A percentile compares a stretch with the other conserved stretches of the same genome.
phyloP scores from a whole-genome alignment of 768 basidiomycete species.

The Sistotremastrum niveocremeum region DNA sequence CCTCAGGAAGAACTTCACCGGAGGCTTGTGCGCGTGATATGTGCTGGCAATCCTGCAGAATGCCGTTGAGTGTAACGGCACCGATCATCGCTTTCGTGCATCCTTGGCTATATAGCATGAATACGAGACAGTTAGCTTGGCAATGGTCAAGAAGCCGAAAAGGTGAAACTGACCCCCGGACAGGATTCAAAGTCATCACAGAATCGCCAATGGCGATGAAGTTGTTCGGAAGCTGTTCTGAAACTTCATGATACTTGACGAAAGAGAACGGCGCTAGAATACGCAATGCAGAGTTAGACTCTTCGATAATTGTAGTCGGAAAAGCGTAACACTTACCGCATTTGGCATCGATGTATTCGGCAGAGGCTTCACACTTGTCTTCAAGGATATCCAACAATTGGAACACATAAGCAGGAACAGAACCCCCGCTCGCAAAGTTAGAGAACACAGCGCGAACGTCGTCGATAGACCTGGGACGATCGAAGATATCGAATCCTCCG shows the following conservation, averaged over 20 bases:
- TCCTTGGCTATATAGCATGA: conserved; percentile 6
- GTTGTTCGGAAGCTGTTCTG: conserved; percentile 18
- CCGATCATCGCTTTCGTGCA: conserved; percentile 11
- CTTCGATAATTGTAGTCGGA: no score
- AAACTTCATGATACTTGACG: conserved; percentile 15
- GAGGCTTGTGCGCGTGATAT: background rate
- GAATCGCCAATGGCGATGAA: conserved; percentile 24
- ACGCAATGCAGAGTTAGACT: no score
- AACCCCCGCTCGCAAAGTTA: no score
- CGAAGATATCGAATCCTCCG: no score
- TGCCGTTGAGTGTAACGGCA: conserved; percentile 10
- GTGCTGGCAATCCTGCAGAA: conserved; percentile 3
- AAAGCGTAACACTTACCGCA: no score
- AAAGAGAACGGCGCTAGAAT: conserved; percentile 13
- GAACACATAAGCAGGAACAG: no score
- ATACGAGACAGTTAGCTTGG: no score
- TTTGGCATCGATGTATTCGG: no score
- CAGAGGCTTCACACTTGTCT: no score
- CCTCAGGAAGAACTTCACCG: background rate
- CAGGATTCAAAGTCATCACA: conserved; percentile 17
- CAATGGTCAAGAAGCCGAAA: background rate
- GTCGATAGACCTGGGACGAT: no score
- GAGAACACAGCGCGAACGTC: no score
- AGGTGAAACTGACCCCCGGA: conserved; percentile 7
- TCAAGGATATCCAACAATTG: no score